Percentiles rank a stretch among this genome's conserved stretches.
Evolutionary conservation across 306 rosid species (phyloP).

Genomic region (Erythrophleum fordii): DNA sequence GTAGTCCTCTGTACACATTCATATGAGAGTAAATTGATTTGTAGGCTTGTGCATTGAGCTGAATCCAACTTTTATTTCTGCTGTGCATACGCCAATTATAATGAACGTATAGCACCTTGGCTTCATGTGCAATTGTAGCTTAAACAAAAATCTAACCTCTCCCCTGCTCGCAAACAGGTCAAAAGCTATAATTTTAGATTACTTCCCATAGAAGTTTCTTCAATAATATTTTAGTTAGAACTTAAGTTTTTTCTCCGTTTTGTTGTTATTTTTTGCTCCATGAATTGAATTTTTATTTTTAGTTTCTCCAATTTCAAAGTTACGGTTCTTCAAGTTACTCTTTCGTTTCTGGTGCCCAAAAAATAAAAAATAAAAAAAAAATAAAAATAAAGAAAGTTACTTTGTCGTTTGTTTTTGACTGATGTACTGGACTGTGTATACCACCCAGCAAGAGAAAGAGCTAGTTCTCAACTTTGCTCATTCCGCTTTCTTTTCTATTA

Average conservation of each 20-base stretch:
- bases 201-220: neutral
- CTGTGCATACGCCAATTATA: constrained; percentile 15
- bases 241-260: neutral
- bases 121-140: constrained; percentile 22
- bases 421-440: neutral
- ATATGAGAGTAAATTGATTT: constrained; percentile 48
- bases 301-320: neutral
- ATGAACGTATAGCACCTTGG: constrained; percentile 29
- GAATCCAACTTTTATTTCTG: constrained; percentile 38
- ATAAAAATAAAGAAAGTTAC: no score
- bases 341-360: no score
- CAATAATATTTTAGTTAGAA: neutral
- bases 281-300: constrained; percentile 5
- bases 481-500: neutral
- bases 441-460: neutral
- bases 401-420: no score
- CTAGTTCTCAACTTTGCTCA: neutral
- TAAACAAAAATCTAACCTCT: neutral
- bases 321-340: neutral
- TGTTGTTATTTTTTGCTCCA: neutral
- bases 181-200: constrained; percentile 1
- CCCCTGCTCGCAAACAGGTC: neutral
- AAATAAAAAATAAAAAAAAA: no score
- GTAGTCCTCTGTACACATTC: constrained; percentile 45
- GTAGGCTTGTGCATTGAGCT: constrained; percentile 47